Evolutionary conservation across 164 flowering plant species (phyloP), one percentile per base, ranked within the genome.

Genomic region (Sextonia rubra): DNA sequence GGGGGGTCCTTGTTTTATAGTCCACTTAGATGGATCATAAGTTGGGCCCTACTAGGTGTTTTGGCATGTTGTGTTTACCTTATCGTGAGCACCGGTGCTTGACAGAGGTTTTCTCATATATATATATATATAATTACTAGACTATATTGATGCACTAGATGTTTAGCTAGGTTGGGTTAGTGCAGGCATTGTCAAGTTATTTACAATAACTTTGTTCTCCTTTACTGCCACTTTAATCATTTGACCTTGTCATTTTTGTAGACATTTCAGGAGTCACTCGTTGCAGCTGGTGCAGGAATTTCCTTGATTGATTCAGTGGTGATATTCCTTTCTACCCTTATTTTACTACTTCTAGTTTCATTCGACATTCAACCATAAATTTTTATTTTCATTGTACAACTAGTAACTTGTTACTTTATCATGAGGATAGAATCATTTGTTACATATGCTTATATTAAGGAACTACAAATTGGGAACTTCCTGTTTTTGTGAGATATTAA

Each of bases 221-320:
- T 61, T 22, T 61, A 22, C 64, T 22, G 22, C 7, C 64, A 52
- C 20, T 12, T 20, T 37, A 14, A 1, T 25, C 20, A 66, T 47
- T 66, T 7, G 22, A 55, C 44, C 47, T 22, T n/a, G 22, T 68
- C 66, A 20, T 32, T 80, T 64, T 60, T 84, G 87, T 87, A 92
- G 99, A 94, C 97, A 55, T 94, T 87, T 81, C 86, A 90, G 81
- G 99, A 94, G 74, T 94, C 97, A 11, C 81, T 91, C 58, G 49
- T 85, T 77, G 97, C 99, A 74, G 99, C 97, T 79, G 99, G 99
- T 74, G 95, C 95, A 66, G 99, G 99, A 78, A 78, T 92, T 64
- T 77, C 90, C 62, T 80, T 94, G 77, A 84, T 92, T 80, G 95
- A 94, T 85, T 83, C 90, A 79, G 97, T 94, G 97, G 99, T 94